phyloP scores from a whole-genome alignment of 2,329 filamentous ascomycete genomes.

The Cladosporium velox region DNA sequence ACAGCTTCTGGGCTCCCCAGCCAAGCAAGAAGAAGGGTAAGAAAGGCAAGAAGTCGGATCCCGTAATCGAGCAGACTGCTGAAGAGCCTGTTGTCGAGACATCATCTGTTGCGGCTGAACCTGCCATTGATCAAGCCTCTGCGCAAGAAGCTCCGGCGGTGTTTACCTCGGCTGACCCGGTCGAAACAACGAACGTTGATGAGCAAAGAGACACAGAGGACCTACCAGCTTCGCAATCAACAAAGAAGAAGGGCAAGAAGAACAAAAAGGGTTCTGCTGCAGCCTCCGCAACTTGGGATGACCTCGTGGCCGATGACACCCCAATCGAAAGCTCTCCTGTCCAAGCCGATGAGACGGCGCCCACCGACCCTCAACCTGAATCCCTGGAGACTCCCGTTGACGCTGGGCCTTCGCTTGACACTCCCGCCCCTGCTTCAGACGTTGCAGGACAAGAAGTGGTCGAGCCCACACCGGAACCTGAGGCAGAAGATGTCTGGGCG shows the following conservation, averaged over 20 bases:
- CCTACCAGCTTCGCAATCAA: neutral
- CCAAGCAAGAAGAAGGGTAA: constrained; percentile 35
- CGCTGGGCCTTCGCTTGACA: neutral
- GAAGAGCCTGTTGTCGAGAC: neutral
- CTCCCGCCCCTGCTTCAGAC: neutral
- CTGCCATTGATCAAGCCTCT: neutral
- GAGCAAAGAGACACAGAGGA: neutral
- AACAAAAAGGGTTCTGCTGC: neutral
- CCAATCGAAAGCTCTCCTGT: neutral
- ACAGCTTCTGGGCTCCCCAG: constrained; percentile 21
- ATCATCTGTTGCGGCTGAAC: neutral
- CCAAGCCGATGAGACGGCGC: neutral
- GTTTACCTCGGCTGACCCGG: neutral
- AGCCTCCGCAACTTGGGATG: neutral
- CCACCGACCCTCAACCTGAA: neutral
- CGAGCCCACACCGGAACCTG: constrained; percentile 17
- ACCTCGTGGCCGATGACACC: constrained; percentile 1
- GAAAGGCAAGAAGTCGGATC: constrained; percentile 31
- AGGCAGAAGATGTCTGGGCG: constrained; percentile 24
- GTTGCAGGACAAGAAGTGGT: neutral
- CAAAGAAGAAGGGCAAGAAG: constrained; percentile 9
- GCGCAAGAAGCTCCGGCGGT: neutral
- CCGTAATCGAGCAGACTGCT: neutral
- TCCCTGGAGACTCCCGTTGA: neutral
- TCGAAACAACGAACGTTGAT: neutral